Evolutionary conservation across 805 yeast species (phyloP).

Genomic region (Ogataea trehaloabstinens): DNA sequence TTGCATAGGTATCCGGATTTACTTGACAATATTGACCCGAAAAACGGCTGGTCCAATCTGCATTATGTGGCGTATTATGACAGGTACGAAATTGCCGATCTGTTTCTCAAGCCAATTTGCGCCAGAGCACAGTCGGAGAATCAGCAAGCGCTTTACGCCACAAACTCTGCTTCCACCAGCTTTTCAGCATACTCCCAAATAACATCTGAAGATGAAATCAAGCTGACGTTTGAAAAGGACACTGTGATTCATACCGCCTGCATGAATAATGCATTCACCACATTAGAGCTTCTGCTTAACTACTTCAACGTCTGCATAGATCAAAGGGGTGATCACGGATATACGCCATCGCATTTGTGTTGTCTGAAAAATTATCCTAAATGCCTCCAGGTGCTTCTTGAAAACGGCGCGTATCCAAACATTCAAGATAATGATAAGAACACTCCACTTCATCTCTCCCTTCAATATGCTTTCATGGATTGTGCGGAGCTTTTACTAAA

Average conservation of each 20-base stretch:
- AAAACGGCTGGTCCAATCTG: constrained; percentile 77
- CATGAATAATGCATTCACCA: constrained; percentile 51
- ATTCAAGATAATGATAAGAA: constrained; percentile 71
- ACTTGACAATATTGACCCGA: constrained; percentile 64
- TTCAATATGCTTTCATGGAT: constrained; percentile 62
- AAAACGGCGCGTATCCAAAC: constrained; percentile 76
- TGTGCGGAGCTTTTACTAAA: constrained; percentile 53
- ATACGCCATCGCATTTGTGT: constrained; percentile 70
- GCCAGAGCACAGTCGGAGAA: constrained; percentile 9
- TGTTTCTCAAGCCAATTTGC: constrained; percentile 20
- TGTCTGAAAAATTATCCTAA: constrained; percentile 57
- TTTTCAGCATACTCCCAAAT: constrained; percentile 24
- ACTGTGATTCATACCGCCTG: constrained; percentile 75
- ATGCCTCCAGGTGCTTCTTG: constrained; percentile 61
- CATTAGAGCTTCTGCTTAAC: constrained; percentile 69
- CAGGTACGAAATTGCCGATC: constrained; percentile 51
- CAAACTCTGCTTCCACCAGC: background rate
- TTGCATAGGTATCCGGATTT: constrained; percentile 68
- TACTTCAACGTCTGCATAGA: constrained; percentile 53
- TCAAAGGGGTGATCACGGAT: constrained; percentile 43
- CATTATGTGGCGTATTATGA: constrained; percentile 82
- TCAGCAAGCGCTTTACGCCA: constrained; percentile 11
- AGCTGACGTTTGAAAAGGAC: constrained; percentile 50
- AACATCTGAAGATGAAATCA: constrained; percentile 33
- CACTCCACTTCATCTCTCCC: constrained; percentile 81